Base-by-base conservation (phyloP, 306 rosid species). In the Acacia melanoxylon region DNA sequence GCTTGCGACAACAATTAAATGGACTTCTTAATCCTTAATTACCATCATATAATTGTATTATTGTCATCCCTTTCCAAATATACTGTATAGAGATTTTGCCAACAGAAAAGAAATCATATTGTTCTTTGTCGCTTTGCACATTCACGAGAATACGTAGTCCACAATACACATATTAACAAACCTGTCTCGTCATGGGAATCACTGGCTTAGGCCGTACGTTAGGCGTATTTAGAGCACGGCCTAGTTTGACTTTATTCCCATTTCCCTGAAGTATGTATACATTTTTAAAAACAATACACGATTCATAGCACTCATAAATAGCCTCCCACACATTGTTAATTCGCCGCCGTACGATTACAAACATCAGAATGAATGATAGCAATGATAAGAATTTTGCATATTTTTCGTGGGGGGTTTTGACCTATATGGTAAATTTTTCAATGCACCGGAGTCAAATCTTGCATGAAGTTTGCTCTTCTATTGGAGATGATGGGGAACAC, bases 331-430 rank as follows among this genome's bases (percentile, higher is more conserved):
- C 10, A 19, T 52, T 6, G 24, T 52, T 20, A 0, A 19, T 52
- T 52, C 3, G 8, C 61, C 2, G 61, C 61, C 59, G 3, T 52
- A 19, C 61, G 61, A 8, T 52, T 52, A 6, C 24, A 17, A 52
- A 49, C 0, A 49, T 16, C 56, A 49, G 54, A 49, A 15, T 4
- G 16, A 49, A 8, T 16, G 61, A 1, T 19, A 19, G 2, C 24
- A 51, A 17, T 5, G 24, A 42, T 44, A n/a, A 14, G 5, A 4
- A 51, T 51, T 33, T 25, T 22, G 12, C 5, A 24, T 56, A 69
- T 75, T 78, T 77, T 66, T 71, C 12, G 49, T 58, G 48, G 31
- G 41, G 48, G 72, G 42, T 75, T 78, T 86, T 86, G 84, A 79
- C 77, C 83, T 35, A 25, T 68, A 52, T 19, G 74, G 74, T 69